Conservation (phyloP, 108 stramenopile genomes). For the Nitzschia sp. region DNA sequence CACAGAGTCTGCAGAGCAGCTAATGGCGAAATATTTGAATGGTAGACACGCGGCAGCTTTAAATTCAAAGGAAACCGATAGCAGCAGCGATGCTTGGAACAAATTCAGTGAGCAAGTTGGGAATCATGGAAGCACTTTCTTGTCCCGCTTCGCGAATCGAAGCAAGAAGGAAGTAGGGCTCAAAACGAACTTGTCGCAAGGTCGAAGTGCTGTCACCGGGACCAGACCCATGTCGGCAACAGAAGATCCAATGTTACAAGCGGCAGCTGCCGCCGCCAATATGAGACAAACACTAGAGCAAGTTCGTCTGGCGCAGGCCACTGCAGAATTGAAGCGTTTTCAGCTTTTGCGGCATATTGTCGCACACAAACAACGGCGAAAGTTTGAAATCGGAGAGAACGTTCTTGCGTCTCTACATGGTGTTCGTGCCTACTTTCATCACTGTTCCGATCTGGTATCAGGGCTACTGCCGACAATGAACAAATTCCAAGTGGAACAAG, state of each 20-base stretch:
- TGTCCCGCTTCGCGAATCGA: slow-evolving; percentile 36
- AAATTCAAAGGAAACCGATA: slow-evolving; percentile 29
- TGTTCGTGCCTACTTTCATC: slow-evolving; percentile 68
- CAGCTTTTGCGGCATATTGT: slow-evolving; percentile 78
- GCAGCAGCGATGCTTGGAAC: slow-evolving; percentile 59
- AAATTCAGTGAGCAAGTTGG: slow-evolving; percentile 79
- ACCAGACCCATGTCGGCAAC: neutral
- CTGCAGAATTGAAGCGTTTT: slow-evolving; percentile 84
- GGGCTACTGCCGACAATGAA: slow-evolving; percentile 62
- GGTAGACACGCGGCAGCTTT: slow-evolving; percentile 68
- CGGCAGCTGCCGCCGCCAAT: slow-evolving; percentile 65
- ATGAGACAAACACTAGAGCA: slow-evolving; percentile 73
- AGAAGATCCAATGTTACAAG: slow-evolving; percentile 41
- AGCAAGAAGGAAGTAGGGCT: slow-evolving; percentile 25
- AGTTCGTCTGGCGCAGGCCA: slow-evolving; percentile 77
- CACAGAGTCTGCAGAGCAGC: slow-evolving; percentile 70
- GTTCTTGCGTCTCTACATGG: slow-evolving; percentile 76
- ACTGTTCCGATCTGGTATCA: slow-evolving; percentile 72
- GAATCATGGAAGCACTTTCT: slow-evolving; percentile 48
- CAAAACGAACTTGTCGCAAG: slow-evolving; percentile 41
- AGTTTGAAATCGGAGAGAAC: slow-evolving; percentile 87
- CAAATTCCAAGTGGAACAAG: slow-evolving; percentile 67
- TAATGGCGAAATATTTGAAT: slow-evolving; percentile 76
- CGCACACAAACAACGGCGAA: slow-evolving; percentile 80
- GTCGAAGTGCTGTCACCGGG: slow-evolving; percentile 1